Percentiles rank a stretch among this genome's conserved stretches.
phyloP scores from a whole-genome alignment of 257 asterid species.

The Jaltomata sinuosa region DNA sequence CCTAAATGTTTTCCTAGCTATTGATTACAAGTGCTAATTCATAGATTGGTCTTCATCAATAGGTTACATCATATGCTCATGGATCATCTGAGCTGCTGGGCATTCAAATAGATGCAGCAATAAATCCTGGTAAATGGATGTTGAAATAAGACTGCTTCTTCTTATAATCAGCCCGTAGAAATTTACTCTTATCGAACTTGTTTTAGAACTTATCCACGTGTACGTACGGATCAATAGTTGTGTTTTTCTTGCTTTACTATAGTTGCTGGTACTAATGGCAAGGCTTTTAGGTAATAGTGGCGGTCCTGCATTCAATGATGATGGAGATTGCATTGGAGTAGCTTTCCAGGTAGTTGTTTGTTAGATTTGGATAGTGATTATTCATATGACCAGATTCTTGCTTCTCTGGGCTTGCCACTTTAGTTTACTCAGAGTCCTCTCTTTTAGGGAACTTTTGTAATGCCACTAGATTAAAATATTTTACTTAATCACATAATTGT shows the following conservation, averaged over 20 bases:
- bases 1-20: not conserved
- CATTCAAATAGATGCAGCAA: conserved; percentile 98
- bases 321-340: conserved; percentile 96
- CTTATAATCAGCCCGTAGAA: not conserved
- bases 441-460: not conserved
- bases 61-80: conserved; percentile 98
- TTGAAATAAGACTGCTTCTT: not conserved
- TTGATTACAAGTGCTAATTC: not conserved
- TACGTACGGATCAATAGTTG: not conserved
- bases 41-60: conserved; percentile 17
- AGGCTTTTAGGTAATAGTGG: conserved; percentile 78
- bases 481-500: not conserved
- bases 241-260: not conserved
- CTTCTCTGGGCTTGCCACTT: not conserved
- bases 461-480: not conserved
- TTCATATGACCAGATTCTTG: not conserved
- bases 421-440: not conserved
- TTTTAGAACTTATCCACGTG: not conserved
- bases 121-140: conserved; percentile 72
- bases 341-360: conserved; percentile 78
- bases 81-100: conserved; percentile 95
- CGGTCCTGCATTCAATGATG: conserved; percentile 94
- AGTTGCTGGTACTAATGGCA: conserved; percentile 16
- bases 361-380: not conserved
- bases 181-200: not conserved